phyloP scores from a whole-genome alignment of 2,329 filamentous ascomycete genomes.

The Curvularia verruculosa region DNA sequence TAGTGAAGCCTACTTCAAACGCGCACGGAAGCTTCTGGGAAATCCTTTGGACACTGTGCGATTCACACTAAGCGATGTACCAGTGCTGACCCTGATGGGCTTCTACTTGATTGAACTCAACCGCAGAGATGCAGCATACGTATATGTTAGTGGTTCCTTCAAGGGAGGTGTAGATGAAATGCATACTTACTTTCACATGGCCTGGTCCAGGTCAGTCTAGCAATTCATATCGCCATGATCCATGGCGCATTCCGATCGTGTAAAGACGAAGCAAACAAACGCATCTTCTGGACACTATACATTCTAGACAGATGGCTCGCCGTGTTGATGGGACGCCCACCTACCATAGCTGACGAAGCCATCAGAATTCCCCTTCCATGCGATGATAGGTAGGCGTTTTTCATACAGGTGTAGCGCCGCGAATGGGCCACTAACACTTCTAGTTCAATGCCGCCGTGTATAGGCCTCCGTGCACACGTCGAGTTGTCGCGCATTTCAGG shows the following conservation, averaged over 20 bases:
- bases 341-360: constrained; percentile 33
- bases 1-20: constrained; percentile 34
- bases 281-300: constrained; percentile 35
- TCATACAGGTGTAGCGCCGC: not conserved
- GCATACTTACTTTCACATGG: not conserved
- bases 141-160: constrained; percentile 25
- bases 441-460: constrained; percentile 30
- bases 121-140: constrained; percentile 35
- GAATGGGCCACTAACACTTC: constrained; percentile 10
- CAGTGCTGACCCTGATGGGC: constrained; percentile 35
- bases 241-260: constrained; percentile 31
- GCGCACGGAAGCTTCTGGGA: constrained; percentile 32
- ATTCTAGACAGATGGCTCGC: constrained; percentile 38
- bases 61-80: constrained; percentile 33
- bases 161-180: not conserved
- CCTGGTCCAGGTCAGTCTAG: constrained; percentile 17
- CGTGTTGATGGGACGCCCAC: constrained; percentile 35
- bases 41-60: constrained; percentile 36
- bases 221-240: constrained; percentile 35
- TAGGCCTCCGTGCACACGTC: constrained; percentile 32
- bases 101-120: constrained; percentile 40
- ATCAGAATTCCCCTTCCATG: constrained; percentile 32
- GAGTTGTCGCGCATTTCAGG: constrained; percentile 32
- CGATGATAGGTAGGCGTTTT: constrained; percentile 27
- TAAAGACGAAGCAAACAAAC: constrained; percentile 28